A percentile compares a stretch with the other conserved stretches of the same genome.
phyloP scores from a whole-genome alignment of 2,329 filamentous ascomycete genomes.

The Ceratocystis lukuohia region DNA sequence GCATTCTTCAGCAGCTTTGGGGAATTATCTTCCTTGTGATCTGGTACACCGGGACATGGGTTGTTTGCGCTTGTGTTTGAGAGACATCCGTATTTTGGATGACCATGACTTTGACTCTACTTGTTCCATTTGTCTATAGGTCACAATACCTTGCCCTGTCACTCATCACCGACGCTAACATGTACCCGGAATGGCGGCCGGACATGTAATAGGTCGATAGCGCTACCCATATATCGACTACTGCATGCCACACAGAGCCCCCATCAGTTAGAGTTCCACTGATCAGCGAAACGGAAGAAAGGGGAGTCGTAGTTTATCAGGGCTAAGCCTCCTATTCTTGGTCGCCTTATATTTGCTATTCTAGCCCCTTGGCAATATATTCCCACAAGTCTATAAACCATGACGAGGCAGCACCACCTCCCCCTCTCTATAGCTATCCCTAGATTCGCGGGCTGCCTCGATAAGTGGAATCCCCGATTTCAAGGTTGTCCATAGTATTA shows the following conservation, averaged over 20 bases:
- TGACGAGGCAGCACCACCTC: background rate
- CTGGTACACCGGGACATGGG: background rate
- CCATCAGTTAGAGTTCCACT: background rate
- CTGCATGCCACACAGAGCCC: background rate
- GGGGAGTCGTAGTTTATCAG: background rate
- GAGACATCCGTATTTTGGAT: background rate
- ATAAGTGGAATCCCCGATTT: background rate
- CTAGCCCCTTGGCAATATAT: background rate
- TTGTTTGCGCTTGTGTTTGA: background rate
- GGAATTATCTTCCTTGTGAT: background rate
- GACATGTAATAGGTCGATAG: background rate
- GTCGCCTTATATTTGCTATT: background rate
- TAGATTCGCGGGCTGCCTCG: constrained; percentile 1
- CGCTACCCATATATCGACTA: background rate
- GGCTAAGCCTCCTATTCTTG: background rate
- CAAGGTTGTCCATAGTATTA: background rate
- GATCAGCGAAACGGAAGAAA: background rate
- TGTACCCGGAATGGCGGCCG: background rate
- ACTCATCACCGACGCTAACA: background rate
- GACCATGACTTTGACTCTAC: background rate
- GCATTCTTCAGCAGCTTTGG: background rate
- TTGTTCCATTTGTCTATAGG: background rate
- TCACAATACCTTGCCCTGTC: background rate
- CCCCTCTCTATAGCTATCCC: background rate
- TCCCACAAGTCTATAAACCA: background rate